A percentile compares a stretch with the other conserved stretches of the same genome.
Evolutionary conservation across 176 grass and related monocot genomes (phyloP).

Genomic region (bread wheat (Triticum aestivum)): DNA sequence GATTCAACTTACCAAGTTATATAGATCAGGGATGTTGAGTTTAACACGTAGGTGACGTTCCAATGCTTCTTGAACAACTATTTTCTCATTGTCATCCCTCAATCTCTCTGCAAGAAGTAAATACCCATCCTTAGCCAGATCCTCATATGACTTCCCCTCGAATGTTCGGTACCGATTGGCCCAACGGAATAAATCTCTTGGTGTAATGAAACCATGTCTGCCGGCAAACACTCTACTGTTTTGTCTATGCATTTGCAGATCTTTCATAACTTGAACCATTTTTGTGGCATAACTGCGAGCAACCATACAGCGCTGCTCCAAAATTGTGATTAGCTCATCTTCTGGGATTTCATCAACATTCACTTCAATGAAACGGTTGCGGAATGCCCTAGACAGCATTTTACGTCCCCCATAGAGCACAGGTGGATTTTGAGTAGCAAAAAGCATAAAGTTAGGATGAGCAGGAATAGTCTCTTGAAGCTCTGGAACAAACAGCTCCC

Average conservation of each 20-base stretch:
- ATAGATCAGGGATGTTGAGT: constrained; percentile 61
- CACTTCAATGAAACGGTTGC: constrained; percentile 92
- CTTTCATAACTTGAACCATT: constrained; percentile 96
- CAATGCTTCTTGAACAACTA: constrained; percentile 69
- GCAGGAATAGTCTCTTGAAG: constrained; percentile 79
- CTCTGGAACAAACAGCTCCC: constrained; percentile 92
- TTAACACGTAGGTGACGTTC: constrained; percentile 58
- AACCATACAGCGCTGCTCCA: constrained; percentile 61
- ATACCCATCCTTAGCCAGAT: constrained; percentile 94
- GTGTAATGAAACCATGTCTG: constrained; percentile 97
- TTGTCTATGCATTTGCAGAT: constrained; percentile 75
- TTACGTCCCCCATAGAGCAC: constrained; percentile 88
- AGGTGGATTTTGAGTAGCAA: constrained; percentile 95
- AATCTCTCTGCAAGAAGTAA: constrained; percentile 95
- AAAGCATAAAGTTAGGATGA: constrained; percentile 97
- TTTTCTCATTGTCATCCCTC: constrained; percentile 85
- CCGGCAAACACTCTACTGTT: constrained; percentile 95
- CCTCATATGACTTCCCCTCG: constrained; percentile 72
- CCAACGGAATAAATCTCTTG: constrained; percentile 94
- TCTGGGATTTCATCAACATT: constrained; percentile 99
- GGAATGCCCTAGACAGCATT: constrained; percentile 91
- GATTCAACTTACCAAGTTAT: constrained; percentile 53
- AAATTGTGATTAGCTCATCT: constrained; percentile 67
- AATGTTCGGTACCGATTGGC: constrained; percentile 75
- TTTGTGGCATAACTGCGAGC: constrained; percentile 69